Evolutionary conservation across 441 rosid species (phyloP), one percentile per base, ranked within the genome.

Genomic region (Sinapis alba): DNA sequence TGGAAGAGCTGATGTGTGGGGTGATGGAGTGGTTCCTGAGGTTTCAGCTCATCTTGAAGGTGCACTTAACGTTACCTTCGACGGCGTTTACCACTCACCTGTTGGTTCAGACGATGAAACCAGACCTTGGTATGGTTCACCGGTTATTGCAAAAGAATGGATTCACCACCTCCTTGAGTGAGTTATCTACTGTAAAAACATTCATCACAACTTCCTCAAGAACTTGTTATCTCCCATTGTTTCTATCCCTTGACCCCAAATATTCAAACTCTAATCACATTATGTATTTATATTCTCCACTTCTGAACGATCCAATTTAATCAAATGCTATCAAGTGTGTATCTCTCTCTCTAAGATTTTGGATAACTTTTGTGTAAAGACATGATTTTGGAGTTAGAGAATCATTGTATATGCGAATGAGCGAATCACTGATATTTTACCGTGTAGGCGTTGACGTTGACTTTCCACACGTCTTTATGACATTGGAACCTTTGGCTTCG

Each of bases 21-120:
- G 99, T 7, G 99, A 92, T 76, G 98, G 99, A 60, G 96, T 95
- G 15, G 99, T 95, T 57, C 99, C 96, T 1, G 98, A 90, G 81
- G 85, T 69, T 68, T 89, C 98, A 18, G 97, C 98, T 4, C 89
- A 91, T 79, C 79, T 92, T 38, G 91, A 89, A 2, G 98, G 98
- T 20, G 97, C 97, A 4, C 84, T 89, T 2, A 90, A 95, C 71
- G 67, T 95, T 32, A 91, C 87, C 85, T 79, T 92, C 62, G 89
- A 90, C 11, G 93, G 94, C 56, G 92, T 95, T 34, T 90, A 92
- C 81, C 98, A 92, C 67, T 95, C 99, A 0, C 98, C 98, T 0
- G 93, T 92, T 20, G 99, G 97, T 13, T 92, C 99, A 5, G 91
- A 91, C 13, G 91, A 89, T 62, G 68, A 13, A 45, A 79, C 66